phyloP scores from a whole-genome alignment of 306 rosid genomes.

The Ormosia emarginata region DNA sequence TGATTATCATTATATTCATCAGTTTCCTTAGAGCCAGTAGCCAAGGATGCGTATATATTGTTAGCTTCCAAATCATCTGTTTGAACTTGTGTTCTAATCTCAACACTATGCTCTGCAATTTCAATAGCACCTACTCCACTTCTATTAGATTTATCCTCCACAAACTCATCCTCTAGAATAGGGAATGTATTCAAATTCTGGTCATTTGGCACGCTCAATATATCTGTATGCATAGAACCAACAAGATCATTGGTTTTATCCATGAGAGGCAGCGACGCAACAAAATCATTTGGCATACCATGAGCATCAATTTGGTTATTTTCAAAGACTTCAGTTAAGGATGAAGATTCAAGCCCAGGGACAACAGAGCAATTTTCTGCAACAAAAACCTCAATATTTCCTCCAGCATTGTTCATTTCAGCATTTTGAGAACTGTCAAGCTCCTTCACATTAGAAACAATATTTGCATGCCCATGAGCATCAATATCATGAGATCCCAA shows the following conservation, averaged over 20 bases:
- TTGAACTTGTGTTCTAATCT: constrained; percentile 35
- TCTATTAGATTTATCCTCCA: constrained; percentile 26
- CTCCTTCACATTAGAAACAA: constrained; percentile 25
- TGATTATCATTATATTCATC: constrained; percentile 35
- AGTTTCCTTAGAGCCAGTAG: constrained; percentile 38
- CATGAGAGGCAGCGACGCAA: constrained; percentile 19
- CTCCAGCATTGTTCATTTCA: constrained; percentile 45
- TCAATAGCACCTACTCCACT: constrained; percentile 36
- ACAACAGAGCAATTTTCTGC: constrained; percentile 34
- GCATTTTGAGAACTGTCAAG: constrained; percentile 33
- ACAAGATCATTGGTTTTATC: constrained; percentile 45
- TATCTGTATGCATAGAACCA: constrained; percentile 43
- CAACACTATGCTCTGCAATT: constrained; percentile 32
- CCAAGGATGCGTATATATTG: constrained; percentile 33
- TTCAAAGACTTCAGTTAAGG: constrained; percentile 33
- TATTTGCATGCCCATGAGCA: constrained; percentile 20
- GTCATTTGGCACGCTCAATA: constrained; percentile 37
- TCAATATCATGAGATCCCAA: constrained; percentile 41
- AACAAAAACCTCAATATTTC: constrained; percentile 37
- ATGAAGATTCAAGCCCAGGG: constrained; percentile 39
- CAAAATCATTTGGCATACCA: constrained; percentile 26
- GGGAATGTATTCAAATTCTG: constrained; percentile 43
- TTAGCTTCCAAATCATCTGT: constrained; percentile 39
- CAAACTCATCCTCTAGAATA: constrained; percentile 35
- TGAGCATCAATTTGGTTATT: not conserved